Percentiles rank a stretch among this genome's conserved stretches.
Conservation (phyloP, 148 eudicot species). For the Camellia sinensis region DNA sequence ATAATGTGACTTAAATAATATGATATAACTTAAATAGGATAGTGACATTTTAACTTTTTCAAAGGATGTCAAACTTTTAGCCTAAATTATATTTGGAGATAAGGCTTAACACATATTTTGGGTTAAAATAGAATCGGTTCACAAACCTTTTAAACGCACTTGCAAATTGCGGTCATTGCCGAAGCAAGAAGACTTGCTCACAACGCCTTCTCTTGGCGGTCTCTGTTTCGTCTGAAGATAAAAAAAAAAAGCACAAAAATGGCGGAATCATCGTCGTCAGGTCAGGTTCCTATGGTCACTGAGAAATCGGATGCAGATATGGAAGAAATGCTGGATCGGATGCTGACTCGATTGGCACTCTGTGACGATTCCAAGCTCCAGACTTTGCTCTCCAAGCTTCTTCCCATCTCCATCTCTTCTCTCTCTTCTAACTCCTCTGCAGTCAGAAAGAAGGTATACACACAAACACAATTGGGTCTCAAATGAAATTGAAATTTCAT, state of each 20-base stretch:
- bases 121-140: too few relatives aligned
- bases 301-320: slow-evolving; percentile 61
- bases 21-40: too few relatives aligned
- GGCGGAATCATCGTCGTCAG: slow-evolving; percentile 26
- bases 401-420: slow-evolving; percentile 71
- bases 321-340: slow-evolving; percentile 71
- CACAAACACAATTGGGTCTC: too few relatives aligned
- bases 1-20: too few relatives aligned
- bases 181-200: too few relatives aligned
- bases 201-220: background rate
- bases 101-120: too few relatives aligned
- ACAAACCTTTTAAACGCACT: too few relatives aligned
- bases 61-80: too few relatives aligned
- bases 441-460: slow-evolving; percentile 64
- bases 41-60: too few relatives aligned
- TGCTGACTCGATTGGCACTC: slow-evolving; percentile 83
- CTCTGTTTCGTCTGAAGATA: background rate
- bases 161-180: too few relatives aligned
- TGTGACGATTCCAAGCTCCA: slow-evolving; percentile 83
- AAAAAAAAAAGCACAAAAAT: slow-evolving; percentile 21
- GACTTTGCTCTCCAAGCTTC: slow-evolving; percentile 72
- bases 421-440: slow-evolving; percentile 56
- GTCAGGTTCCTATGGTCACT: slow-evolving; percentile 16
- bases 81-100: too few relatives aligned
- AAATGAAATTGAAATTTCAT: too few relatives aligned